A percentile compares a stretch with the other conserved stretches of the same genome.
phyloP scores from a whole-genome alignment of 1,284 basidiomycete species.

The Singerocomus inundabilis region DNA sequence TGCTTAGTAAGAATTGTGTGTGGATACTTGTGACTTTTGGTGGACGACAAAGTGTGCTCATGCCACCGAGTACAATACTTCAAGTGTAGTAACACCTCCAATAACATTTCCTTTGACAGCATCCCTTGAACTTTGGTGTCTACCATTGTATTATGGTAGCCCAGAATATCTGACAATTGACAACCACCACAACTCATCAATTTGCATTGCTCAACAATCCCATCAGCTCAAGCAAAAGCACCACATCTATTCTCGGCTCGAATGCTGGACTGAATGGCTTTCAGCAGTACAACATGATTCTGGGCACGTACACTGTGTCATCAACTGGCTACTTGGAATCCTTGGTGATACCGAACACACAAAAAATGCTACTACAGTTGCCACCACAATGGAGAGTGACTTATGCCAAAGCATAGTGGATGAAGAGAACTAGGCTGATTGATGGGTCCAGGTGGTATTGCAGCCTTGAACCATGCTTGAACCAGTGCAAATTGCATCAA shows the following conservation, averaged over 20 bases:
- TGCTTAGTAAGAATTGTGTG: too few species aligned
- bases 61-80: too few species aligned
- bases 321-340: constrained; percentile 54
- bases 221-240: constrained; percentile 12
- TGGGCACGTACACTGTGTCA: constrained; percentile 51
- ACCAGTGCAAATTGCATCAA: too few species aligned
- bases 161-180: too few species aligned
- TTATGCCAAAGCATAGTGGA: constrained; percentile 23
- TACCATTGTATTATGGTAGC: too few species aligned
- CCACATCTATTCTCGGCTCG: constrained; percentile 37
- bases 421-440: neutral
- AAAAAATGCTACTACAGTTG: constrained; percentile 48
- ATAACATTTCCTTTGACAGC: too few species aligned
- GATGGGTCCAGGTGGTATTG: neutral
- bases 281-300: constrained; percentile 52
- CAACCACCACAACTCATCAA: too few species aligned
- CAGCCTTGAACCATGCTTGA: too few species aligned
- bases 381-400: constrained; percentile 54
- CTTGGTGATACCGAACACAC: constrained; percentile 54
- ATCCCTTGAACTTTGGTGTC: too few species aligned
- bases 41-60: too few species aligned
- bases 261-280: constrained; percentile 54
- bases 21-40: too few species aligned
- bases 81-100: too few species aligned
- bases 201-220: neutral